Evolutionary conservation across 176 grass and related monocot species (phyloP), one percentile per base, ranked within the genome.

Genomic region (Ensete ventricosum): DNA sequence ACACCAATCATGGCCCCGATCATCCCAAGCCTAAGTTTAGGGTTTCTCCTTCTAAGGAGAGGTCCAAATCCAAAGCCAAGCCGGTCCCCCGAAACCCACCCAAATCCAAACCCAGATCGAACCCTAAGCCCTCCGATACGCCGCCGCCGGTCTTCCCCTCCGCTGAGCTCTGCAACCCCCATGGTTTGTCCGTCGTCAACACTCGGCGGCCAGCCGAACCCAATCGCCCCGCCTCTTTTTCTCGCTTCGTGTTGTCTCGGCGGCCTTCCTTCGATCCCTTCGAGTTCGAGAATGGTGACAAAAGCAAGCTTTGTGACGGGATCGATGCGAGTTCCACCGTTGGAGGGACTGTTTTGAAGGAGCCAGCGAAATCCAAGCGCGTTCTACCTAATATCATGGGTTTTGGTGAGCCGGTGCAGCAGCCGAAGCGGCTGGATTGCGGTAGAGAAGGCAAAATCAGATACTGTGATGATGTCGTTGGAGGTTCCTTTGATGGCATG

Each of bases 181-280:
- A 98, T 22, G 84, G 84, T 43, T 24, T 69, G 48, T 75, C 84
- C 79, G 52, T 85, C 23, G 66, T 77, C 16, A 84, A 83, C 71
- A 83, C 83, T 80, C 65, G 6, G 71, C 11, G 77, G 69, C 48
- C 63, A 63, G 53, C 54, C 76, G 52, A 64, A 25, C 59, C 51
- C 75, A 6, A 54, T 48, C 67, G 63, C 53, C 7, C 73, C 19
- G 81, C 79, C 20, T 92, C 93, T 17, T 90, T 93, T 79, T 81
- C 90, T 50, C 84, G 85, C 14, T 72, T 98, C 74, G 90, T 93
- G 22, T 79, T 89, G 83, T 85, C 80, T 49, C 86, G 90, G 57
- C 87, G 85, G 54, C 90, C 84, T 50, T 82, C 88, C 14, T 87
- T 91, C 64, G 88, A 93, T 67, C 88, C 69, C 2, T 72, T 58